Evolutionary conservation across 2,329 filamentous ascomycete species (phyloP).

Genomic region (Pyricularia pennisetigena): DNA sequence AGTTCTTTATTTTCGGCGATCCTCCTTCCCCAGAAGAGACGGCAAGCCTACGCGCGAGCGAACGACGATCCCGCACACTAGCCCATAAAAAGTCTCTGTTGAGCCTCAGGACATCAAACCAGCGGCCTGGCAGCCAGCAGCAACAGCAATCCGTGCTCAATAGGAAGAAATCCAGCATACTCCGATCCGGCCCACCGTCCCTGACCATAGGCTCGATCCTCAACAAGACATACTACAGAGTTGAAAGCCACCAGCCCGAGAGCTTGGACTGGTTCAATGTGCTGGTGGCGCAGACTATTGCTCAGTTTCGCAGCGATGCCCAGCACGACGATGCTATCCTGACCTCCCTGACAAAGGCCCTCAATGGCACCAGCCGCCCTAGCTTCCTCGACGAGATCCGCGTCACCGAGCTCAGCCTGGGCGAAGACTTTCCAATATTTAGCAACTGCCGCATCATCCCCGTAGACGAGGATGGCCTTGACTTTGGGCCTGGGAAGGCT

Average conservation of each 20-base stretch:
- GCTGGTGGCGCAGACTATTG: constrained; percentile 89
- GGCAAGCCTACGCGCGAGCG: constrained; percentile 63
- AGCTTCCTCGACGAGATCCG: constrained; percentile 90
- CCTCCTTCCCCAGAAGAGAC: constrained; percentile 75
- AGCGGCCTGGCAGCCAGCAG: constrained; percentile 19
- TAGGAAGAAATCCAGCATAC: constrained; percentile 61
- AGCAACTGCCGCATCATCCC: constrained; percentile 96
- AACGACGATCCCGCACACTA: constrained; percentile 62
- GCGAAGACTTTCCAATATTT: constrained; percentile 97
- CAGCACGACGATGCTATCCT: constrained; percentile 87
- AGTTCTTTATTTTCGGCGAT: constrained; percentile 99
- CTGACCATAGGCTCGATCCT: constrained; percentile 91
- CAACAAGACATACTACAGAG: constrained; percentile 95
- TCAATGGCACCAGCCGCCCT: constrained; percentile 81
- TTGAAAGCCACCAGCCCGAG: constrained; percentile 90
- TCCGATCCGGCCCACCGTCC: constrained; percentile 56
- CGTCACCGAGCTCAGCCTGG: constrained; percentile 86
- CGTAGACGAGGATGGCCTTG: constrained; percentile 68
- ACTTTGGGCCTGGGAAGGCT: constrained; percentile 35
- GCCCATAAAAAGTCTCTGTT: constrained; percentile 68
- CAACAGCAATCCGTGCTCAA: constrained; percentile 32
- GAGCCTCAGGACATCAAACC: constrained; percentile 38
- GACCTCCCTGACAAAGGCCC: constrained; percentile 68
- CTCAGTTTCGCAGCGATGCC: constrained; percentile 87
- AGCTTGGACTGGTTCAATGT: constrained; percentile 99